phyloP scores from a whole-genome alignment of 768 basidiomycete species.

The Trametes maxima region DNA sequence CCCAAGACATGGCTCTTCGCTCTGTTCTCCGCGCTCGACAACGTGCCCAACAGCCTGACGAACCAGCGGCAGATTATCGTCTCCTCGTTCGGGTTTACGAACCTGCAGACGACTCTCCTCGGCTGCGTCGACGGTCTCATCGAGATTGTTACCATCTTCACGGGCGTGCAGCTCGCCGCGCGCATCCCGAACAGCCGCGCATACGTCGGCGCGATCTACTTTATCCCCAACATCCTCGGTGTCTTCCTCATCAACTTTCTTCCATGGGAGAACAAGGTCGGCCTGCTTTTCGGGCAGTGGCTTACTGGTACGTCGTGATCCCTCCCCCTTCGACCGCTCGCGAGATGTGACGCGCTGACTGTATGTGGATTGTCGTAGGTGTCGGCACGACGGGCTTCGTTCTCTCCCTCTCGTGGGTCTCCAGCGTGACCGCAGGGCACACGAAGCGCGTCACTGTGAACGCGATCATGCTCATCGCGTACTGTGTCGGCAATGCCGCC shows the following conservation, averaged over 20 bases:
- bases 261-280: conserved; percentile 67
- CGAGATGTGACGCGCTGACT: not conserved
- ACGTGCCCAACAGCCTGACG: conserved; percentile 66
- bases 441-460: conserved; percentile 73
- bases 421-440: conserved; percentile 66
- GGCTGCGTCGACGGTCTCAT: conserved; percentile 66
- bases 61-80: conserved; percentile 70
- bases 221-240: conserved; percentile 67
- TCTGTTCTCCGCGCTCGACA: conserved; percentile 60
- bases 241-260: conserved; percentile 62
- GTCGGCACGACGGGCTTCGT: conserved; percentile 62
- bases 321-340: not conserved
- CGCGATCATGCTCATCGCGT: conserved; percentile 73
- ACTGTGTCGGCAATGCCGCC: conserved; percentile 65
- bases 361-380: conserved; percentile 29
- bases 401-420: conserved; percentile 64
- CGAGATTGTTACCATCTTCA: conserved; percentile 70
- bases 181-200: conserved; percentile 59
- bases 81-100: conserved; percentile 63
- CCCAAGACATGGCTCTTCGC: conserved; percentile 81
- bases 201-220: conserved; percentile 62
- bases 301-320: conserved; percentile 43
- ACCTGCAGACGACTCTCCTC: conserved; percentile 68
- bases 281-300: conserved; percentile 62
- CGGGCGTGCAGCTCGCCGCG: conserved; percentile 62